Base-by-base conservation (phyloP, 768 basidiomycete species). In the Rhodotorula graminis region DNA sequence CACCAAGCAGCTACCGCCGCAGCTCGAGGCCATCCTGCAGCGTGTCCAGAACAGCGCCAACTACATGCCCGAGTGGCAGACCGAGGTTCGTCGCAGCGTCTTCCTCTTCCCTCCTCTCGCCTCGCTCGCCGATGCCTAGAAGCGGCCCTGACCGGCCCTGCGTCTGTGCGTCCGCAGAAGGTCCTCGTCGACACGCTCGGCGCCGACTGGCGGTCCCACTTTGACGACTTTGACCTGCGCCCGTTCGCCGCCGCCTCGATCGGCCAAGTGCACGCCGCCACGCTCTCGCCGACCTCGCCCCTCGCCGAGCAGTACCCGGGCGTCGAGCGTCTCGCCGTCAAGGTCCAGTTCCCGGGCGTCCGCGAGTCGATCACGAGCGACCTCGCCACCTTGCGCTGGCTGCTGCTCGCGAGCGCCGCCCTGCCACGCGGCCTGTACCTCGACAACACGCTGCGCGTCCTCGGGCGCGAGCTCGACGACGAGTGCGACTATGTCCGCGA, bases 61-160 rank as follows among this genome's bases (percentile, higher is more conserved):
- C 81, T 97, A 97, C 80, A 99, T 99, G 95, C 95, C 95, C 0
- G 90, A 95, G 76, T 94, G 90, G 90, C 95, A 99, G 80, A 90
- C 97, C 88, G 90, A 94, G 86, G 94, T 92, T 25, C 29, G 82
- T 37, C 37, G 37, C 37, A 9, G 5, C 37, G 37, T 37, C 37
- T 37, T 9, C 79, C n/a, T 21, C 9, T 27, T 11, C 52, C 23
- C 21, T 27, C 23, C 37, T 58, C 67, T 63, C 37, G 37, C 37
- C 4, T 37, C 37, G 37, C 5, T 53, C 72, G 40, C 86, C 19
- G 15, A 23, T 2, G 19, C 47, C 47, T 18, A 21, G 4, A 21
- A 9, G 19, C 47, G 47, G 37, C 37, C 5, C 47, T 49, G 8
- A 49, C 19, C 47, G 9, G 9, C 3, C 47, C 9, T 9, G 37